Evolutionary conservation across 345 rosid genomes (phyloP).

Genomic region (Nasturtium officinale): DNA sequence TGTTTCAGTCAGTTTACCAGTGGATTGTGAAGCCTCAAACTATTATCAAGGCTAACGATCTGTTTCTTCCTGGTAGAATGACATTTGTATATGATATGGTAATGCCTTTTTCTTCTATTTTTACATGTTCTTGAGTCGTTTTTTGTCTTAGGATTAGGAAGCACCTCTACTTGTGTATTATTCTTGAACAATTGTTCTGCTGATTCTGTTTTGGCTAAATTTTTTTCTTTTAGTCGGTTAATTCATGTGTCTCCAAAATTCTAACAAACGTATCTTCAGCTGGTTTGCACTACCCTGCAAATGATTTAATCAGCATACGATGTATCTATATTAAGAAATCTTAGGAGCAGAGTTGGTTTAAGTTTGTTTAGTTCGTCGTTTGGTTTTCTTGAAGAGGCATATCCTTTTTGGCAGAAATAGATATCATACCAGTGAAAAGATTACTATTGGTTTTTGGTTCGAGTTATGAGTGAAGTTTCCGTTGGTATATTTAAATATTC

Average conservation of each 20-base stretch:
- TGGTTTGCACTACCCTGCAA: not conserved
- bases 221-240: not conserved
- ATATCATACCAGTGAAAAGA: not conserved
- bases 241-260: not conserved
- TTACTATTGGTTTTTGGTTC: too few species aligned
- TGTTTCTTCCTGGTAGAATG: conserved; percentile 97
- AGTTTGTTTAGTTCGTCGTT: not conserved
- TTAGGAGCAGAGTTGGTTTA: not conserved
- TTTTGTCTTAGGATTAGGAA: not conserved
- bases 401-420: not conserved
- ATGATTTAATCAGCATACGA: not conserved
- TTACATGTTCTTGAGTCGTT: not conserved
- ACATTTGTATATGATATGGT: conserved; percentile 86
- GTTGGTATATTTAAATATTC: not conserved
- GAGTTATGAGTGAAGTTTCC: conserved; percentile 9
- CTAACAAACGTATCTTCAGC: not conserved
- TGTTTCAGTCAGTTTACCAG: conserved; percentile 81
- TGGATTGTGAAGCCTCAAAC: conserved; percentile 94
- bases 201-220: not conserved
- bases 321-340: not conserved
- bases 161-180: not conserved
- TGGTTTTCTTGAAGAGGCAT: not conserved
- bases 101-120: conserved; percentile 21
- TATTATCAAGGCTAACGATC: conserved; percentile 80
- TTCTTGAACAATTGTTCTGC: not conserved